Conservation (phyloP, 2,329 filamentous ascomycete genomes). For the Tolypocladium cylindrosporum region DNA sequence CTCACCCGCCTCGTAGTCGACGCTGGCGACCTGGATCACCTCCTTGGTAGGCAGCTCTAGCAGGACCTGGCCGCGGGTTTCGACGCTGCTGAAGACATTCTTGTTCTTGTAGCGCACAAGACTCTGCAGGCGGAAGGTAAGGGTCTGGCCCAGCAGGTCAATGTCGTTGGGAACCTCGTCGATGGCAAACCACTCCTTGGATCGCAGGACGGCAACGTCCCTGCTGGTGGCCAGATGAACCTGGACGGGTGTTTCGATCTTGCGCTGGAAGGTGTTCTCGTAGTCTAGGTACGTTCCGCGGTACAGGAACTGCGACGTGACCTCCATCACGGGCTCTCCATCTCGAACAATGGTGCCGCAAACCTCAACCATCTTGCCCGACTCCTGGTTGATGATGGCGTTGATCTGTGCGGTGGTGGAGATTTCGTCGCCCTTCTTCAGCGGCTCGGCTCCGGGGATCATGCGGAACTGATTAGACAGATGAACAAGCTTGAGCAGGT, state of each 20-base stretch:
- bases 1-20: slow-evolving; percentile 84
- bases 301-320: slow-evolving; percentile 97
- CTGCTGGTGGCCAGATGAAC: slow-evolving; percentile 78
- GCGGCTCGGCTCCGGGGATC: slow-evolving; percentile 86
- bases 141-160: slow-evolving; percentile 82
- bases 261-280: slow-evolving; percentile 98
- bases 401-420: slow-evolving; percentile 94
- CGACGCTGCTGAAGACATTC: slow-evolving; percentile 80
- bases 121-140: slow-evolving; percentile 92
- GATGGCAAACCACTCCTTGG: slow-evolving; percentile 95
- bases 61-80: slow-evolving; percentile 86
- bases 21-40: slow-evolving; percentile 91
- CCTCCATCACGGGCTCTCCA: slow-evolving; percentile 86
- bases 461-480: slow-evolving; percentile 97
- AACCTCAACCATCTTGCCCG: slow-evolving; percentile 99
- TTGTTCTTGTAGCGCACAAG: slow-evolving; percentile 92
- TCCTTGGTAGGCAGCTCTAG: slow-evolving; percentile 95
- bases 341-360: slow-evolving; percentile 88
- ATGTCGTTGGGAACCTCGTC: slow-evolving; percentile 61
- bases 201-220: slow-evolving; percentile 87
- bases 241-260: slow-evolving; percentile 91
- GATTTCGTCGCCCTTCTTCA: slow-evolving; percentile 91
- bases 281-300: slow-evolving; percentile 86
- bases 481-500: slow-evolving; percentile 91
- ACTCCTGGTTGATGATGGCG: slow-evolving; percentile 94